Conservation (phyloP, 2,329 filamentous ascomycete genomes). For the Chaetomiaceae sp. region DNA sequence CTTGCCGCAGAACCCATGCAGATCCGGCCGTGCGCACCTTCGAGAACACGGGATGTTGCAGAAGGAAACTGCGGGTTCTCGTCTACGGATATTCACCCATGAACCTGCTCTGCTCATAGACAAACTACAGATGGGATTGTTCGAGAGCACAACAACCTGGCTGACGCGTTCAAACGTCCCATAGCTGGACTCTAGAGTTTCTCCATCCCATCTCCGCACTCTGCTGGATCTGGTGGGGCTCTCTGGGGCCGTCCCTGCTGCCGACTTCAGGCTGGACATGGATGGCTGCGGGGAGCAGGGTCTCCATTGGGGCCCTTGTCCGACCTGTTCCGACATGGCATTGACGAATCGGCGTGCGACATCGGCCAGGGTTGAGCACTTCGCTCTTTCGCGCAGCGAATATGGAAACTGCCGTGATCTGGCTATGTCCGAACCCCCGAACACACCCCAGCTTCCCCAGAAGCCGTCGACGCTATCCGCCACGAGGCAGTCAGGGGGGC, state of each 20-base stretch:
- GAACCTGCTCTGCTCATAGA: too few species aligned
- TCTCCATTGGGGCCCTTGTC: not conserved
- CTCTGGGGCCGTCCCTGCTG: slow-evolving; percentile 4
- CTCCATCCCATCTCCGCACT: slow-evolving; percentile 13
- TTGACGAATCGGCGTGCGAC: slow-evolving; percentile 20
- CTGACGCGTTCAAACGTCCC: not conserved
- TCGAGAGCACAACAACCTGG: not conserved
- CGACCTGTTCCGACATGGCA: slow-evolving; percentile 3
- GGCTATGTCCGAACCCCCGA: slow-evolving; percentile 21
- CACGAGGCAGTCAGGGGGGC: slow-evolving; percentile 1
- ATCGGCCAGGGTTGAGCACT: not conserved
- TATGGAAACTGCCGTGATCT: slow-evolving; percentile 16
- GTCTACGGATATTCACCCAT: too few species aligned
- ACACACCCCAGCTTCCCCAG: not conserved
- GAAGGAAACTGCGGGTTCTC: too few species aligned
- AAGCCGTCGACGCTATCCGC: slow-evolving; percentile 6
- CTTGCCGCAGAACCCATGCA: slow-evolving; percentile 3
- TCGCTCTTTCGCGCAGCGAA: slow-evolving; percentile 6
- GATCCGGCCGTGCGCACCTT: slow-evolving; percentile 5
- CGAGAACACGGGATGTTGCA: slow-evolving; percentile 12
- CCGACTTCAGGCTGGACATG: slow-evolving; percentile 15
- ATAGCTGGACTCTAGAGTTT: not conserved
- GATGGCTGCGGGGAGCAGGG: slow-evolving; percentile 15
- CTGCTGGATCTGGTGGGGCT: slow-evolving; percentile 10
- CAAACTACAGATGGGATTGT: too few species aligned